Evolutionary conservation across 2,329 filamentous ascomycete species (phyloP).

Genomic region (Arthrobotrys megalospora): DNA sequence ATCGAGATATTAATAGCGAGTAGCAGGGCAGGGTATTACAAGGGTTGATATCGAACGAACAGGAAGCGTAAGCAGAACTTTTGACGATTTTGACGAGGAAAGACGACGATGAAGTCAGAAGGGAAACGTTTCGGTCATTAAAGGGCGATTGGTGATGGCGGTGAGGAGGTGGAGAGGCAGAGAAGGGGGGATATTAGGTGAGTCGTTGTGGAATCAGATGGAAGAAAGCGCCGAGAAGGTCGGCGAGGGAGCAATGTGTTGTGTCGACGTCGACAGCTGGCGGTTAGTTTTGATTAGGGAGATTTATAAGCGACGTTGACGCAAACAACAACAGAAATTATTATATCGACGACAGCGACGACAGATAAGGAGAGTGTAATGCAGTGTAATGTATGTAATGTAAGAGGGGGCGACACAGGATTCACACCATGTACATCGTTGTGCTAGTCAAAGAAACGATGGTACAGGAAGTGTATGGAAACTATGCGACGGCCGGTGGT

Average conservation of each 20-base stretch:
- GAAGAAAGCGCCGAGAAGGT: conserved; percentile 34
- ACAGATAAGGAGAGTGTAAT: conserved; percentile 19
- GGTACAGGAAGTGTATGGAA: conserved; percentile 21
- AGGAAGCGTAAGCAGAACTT: conserved; percentile 47
- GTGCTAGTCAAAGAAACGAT: conserved; percentile 61
- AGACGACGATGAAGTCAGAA: conserved; percentile 21
- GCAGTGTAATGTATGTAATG: neutral
- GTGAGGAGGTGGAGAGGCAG: neutral
- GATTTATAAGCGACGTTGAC: conserved; percentile 57
- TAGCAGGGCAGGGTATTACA: conserved; percentile 15
- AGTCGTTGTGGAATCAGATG: conserved; percentile 36
- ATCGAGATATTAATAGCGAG: conserved; percentile 49
- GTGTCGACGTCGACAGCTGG: conserved; percentile 56
- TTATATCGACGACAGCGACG: neutral
- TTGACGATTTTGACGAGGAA: conserved; percentile 7
- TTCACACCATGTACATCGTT: conserved; percentile 59
- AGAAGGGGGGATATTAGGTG: conserved; percentile 18
- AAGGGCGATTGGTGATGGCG: conserved; percentile 12
- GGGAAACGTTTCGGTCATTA: conserved; percentile 60
- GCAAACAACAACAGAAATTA: conserved; percentile 44
- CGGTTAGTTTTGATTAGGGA: conserved; percentile 50
- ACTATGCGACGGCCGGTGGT: conserved; percentile 1
- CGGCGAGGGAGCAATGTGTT: conserved; percentile 28
- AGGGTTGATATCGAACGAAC: conserved; percentile 12
- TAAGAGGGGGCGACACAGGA: conserved; percentile 17